phyloP scores from a whole-genome alignment of 495 filamentous ascomycete species.

The Trichocladium uniseriatum region DNA sequence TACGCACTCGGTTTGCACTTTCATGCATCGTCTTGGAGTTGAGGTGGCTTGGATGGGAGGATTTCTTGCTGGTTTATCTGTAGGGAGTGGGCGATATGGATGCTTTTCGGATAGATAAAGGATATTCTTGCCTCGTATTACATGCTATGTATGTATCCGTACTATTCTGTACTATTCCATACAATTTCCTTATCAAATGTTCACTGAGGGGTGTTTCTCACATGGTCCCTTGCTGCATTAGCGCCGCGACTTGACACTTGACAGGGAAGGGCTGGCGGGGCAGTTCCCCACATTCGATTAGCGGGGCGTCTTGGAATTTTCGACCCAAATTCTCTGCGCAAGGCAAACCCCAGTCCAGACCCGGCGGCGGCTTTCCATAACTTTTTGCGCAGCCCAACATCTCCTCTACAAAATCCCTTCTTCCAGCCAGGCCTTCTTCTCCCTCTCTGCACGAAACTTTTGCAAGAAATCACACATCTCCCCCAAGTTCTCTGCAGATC shows the following conservation, averaged over 20 bases:
- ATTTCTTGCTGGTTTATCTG: not conserved
- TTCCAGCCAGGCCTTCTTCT: not conserved
- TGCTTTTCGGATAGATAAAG: too few species aligned
- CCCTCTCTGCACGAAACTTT: not conserved
- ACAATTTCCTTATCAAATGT: not conserved
- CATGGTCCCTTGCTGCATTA: slow-evolving; percentile 1
- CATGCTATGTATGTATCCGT: not conserved
- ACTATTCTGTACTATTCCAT: too few species aligned
- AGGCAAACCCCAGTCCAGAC: slow-evolving; percentile 2
- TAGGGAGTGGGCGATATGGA: too few species aligned
- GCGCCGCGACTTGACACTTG: not conserved
- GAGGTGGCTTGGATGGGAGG: not conserved
- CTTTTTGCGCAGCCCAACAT: not conserved
- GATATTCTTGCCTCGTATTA: too few species aligned
- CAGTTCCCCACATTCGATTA: slow-evolving; percentile 14
- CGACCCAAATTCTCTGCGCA: slow-evolving; percentile 19
- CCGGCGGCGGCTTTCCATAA: too few species aligned
- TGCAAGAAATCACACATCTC: not conserved
- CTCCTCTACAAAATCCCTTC: not conserved
- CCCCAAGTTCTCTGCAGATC: not conserved
- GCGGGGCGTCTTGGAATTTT: slow-evolving; percentile 15
- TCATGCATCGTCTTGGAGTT: slow-evolving; percentile 12
- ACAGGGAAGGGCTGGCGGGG: slow-evolving; percentile 7
- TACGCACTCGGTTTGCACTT: not conserved
- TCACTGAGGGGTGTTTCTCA: not conserved